Base-by-base conservation (phyloP, 768 basidiomycete genomes). In the Ephemerocybe angulata region DNA sequence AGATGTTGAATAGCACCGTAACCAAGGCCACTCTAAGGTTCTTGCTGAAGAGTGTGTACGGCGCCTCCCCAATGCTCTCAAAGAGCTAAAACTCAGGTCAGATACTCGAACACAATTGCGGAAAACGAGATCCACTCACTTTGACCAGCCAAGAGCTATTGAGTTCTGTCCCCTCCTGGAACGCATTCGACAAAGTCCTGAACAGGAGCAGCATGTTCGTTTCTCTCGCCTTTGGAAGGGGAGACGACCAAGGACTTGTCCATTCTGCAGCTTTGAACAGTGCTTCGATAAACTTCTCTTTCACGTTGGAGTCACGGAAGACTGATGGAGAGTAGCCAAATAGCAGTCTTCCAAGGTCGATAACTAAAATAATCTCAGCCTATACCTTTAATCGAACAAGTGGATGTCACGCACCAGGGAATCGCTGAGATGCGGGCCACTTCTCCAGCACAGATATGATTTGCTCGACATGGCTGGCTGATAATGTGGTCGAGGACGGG, bases 131-230 rank as follows among this genome's bases (percentile, higher is more conserved):
- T 19, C n/a, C 22, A 53, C 73, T 27, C 54, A 85, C 88, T 65
- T 79, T 73, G 24, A 68, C 66, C 17, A 78, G 69, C 86, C 86
- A 87, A 19, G 61, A 60, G 24, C 72, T 77, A 48, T 80, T 76
- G 37, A 77, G 58, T 4, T 60, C 64, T 6, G 73, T 67, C 17
- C 74, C 77, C 3, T 85, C 85, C 60, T 86, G 81, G 64, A 94
- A 85, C 30, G 79, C 71, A 68, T 99, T 99, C 25, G 90, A 84
- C 31, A 97, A 62, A 0, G 84, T 87, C 30, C 95, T 81, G 47
- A 97, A 73, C 1, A 88, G 75, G 24, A 99, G 77, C 56, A 96
- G 74, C 1, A 86, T 77, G 64, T 98, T 98, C 17, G 87, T 96
- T 66, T 97, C 94, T 54, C 86, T 76, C 6, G 83, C 68, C 70